Evolutionary conservation across 345 rosid genomes (phyloP), one percentile per base, ranked within the genome.

Genomic region (Rhodamnia rubescens): DNA sequence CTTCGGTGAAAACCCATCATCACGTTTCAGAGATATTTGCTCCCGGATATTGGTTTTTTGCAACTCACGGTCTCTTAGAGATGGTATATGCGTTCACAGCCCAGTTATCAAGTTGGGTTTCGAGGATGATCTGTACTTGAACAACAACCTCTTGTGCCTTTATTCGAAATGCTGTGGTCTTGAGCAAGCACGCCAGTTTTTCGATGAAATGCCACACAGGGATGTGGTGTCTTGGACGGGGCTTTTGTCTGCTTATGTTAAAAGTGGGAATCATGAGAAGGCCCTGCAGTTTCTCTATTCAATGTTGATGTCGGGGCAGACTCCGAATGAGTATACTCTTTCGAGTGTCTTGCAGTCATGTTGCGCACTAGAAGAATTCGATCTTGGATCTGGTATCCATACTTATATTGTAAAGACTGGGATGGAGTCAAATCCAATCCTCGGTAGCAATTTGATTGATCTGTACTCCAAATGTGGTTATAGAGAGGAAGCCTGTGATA

Each of bases 201-300:
- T 95, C 90, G 96, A 95, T 18, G 94, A 94, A 94, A 93, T 95
- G 97, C 91, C 92, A 24, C 85, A 59, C 0, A 94, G 85, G 84
- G 94, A 92, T 27, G 95, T 90, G 8, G 95, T 94, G 27, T 92
- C 97, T 2, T 95, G 97, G 94, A 92, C 97, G 1, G 92, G 91
- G 74, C 82, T 93, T 82, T 83, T 94, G 85, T 89, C 97, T 85
- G 92, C 92, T 36, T 88, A 91, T 85, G 88, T 85, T 26, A 89
- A 88, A 84, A 78, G 75, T 53, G 93, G 85, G 82, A 89, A 87
- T 74, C 91, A 91, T 81, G 90, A 81, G 50, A 87, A 87, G 1
- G 93, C 95, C 42, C 88, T 93, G 82, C 87, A 83, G 24, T 26
- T 89, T 53, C 93, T 93, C 10, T 85, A 88, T 40, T 89, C 85